A percentile compares a stretch with the other conserved stretches of the same genome.
These are phyloP conservation scores for Claviceps fusiformis DNA, from an alignment of 2,329 filamentous ascomycete species.

Conservation along the genomic window DNA sequence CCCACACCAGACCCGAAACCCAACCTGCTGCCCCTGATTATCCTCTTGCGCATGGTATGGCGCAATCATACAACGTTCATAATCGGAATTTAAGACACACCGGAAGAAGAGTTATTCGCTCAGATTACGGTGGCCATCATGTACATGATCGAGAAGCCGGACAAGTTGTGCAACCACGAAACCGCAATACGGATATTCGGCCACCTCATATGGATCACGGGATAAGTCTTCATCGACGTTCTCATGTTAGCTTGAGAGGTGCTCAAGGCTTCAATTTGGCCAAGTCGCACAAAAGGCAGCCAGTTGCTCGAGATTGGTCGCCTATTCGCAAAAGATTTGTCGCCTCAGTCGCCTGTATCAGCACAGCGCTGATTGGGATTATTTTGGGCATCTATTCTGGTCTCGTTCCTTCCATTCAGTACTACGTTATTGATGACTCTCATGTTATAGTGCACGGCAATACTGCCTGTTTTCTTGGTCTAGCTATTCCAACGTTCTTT, in stretches of 20 bases:
- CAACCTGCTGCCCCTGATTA: too few species aligned
- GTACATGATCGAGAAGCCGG: slow-evolving; percentile 6
- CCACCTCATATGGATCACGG: slow-evolving; percentile 17
- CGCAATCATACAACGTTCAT: not conserved
- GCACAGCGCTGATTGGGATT: slow-evolving; percentile 57
- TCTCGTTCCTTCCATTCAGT: slow-evolving; percentile 66
- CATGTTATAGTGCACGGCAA: slow-evolving; percentile 61
- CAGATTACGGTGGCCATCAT: not conserved
- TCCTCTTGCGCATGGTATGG: not conserved
- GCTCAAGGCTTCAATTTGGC: slow-evolving; percentile 37
- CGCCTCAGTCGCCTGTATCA: slow-evolving; percentile 56
- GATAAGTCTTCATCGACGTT: slow-evolving; percentile 34
- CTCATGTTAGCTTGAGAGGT: slow-evolving; percentile 40
- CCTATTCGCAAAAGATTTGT: slow-evolving; percentile 52
- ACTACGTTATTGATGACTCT: slow-evolving; percentile 55
- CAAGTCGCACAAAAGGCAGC: slow-evolving; percentile 43
- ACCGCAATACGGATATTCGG: slow-evolving; percentile 13
- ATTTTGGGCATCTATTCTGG: slow-evolving; percentile 66
- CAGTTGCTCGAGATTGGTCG: slow-evolving; percentile 62
- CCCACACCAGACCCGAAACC: too few species aligned
- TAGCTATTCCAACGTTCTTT: slow-evolving; percentile 56
- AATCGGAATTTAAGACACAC: not conserved
- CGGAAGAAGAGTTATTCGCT: not conserved
- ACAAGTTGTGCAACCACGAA: slow-evolving; percentile 12
- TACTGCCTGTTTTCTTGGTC: slow-evolving; percentile 55